These are phyloP conservation scores for Ascochyta pisi DNA, from an alignment of 2,329 filamentous ascomycete genomes.

Conservation along the genomic window DNA sequence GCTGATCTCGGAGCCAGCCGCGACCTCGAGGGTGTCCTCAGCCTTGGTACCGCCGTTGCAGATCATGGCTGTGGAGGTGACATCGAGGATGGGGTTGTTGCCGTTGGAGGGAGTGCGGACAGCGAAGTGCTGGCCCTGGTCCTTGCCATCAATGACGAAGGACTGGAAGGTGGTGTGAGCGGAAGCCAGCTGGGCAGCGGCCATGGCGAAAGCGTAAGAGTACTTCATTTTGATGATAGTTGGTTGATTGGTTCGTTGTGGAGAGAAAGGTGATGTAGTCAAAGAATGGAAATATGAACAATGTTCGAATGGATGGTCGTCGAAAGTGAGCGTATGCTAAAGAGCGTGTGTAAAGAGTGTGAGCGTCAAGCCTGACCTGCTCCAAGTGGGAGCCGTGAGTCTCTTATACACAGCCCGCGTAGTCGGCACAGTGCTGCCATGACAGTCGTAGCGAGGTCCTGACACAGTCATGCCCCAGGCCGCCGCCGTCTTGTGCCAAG, in stretches of 20 bases:
- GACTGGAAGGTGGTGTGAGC: constrained; percentile 49
- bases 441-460: constrained; percentile 24
- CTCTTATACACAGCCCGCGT: constrained; percentile 35
- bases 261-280: constrained; percentile 25
- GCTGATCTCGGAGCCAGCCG: constrained; percentile 55
- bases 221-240: constrained; percentile 44
- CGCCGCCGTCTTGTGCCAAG: constrained; percentile 28
- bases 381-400: constrained; percentile 16
- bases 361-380: constrained; percentile 42
- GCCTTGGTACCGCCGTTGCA: constrained; percentile 46
- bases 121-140: constrained; percentile 44
- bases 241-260: constrained; percentile 25
- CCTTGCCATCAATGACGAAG: constrained; percentile 52
- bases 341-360: constrained; percentile 41
- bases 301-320: constrained; percentile 34
- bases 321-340: constrained; percentile 39
- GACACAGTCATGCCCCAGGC: constrained; percentile 25
- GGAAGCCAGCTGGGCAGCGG: constrained; percentile 43
- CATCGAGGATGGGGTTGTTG: constrained; percentile 49
- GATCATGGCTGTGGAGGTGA: constrained; percentile 43
- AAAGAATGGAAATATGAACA: constrained; percentile 32
- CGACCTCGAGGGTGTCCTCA: constrained; percentile 54
- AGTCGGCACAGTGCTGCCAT: constrained; percentile 24
- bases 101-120: constrained; percentile 54
- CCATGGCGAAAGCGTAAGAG: constrained; percentile 39